Conservation (phyloP, 2,329 filamentous ascomycete genomes). For the Neofusicoccum kwambonambiense region DNA sequence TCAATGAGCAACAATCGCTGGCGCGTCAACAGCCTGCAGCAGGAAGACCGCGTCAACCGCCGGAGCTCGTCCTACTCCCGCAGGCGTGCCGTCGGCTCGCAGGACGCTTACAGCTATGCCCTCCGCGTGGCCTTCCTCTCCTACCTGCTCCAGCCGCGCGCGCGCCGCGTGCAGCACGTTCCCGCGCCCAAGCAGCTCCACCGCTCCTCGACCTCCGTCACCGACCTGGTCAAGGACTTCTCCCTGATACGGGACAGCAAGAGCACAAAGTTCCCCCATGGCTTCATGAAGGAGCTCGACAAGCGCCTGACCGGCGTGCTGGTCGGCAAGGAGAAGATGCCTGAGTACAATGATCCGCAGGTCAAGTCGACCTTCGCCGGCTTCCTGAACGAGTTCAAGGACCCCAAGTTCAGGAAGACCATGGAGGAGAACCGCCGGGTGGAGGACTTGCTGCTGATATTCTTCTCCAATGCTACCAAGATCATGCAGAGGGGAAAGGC, state of each 20-base stretch:
- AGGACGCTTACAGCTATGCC: slow-evolving; percentile 89
- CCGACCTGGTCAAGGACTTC: slow-evolving; percentile 88
- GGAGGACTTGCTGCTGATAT: slow-evolving; percentile 90
- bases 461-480: slow-evolving; percentile 92
- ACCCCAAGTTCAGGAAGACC: slow-evolving; percentile 80
- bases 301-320: slow-evolving; percentile 80
- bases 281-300: slow-evolving; percentile 67
- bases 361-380: slow-evolving; percentile 94
- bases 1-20: slow-evolving; percentile 28
- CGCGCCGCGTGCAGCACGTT: slow-evolving; percentile 86
- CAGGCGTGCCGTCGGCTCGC: slow-evolving; percentile 47
- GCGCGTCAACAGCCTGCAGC: slow-evolving; percentile 45
- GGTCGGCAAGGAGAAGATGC: slow-evolving; percentile 76
- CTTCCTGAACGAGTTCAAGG: slow-evolving; percentile 90
- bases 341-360: slow-evolving; percentile 84
- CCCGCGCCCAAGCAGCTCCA: slow-evolving; percentile 60
- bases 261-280: slow-evolving; percentile 69
- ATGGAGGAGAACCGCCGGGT: slow-evolving; percentile 93
- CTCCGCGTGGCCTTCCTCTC: slow-evolving; percentile 87
- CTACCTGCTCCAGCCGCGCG: slow-evolving; percentile 87
- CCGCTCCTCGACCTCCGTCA: slow-evolving; percentile 69
- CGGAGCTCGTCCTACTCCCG: slow-evolving; percentile 37
- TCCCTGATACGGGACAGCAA: slow-evolving; percentile 65
- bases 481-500: slow-evolving; percentile 77
- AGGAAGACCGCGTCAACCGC: slow-evolving; percentile 38